Evolutionary conservation across 1,139 yeast genomes (phyloP).

Genomic region (Candida sp.): DNA sequence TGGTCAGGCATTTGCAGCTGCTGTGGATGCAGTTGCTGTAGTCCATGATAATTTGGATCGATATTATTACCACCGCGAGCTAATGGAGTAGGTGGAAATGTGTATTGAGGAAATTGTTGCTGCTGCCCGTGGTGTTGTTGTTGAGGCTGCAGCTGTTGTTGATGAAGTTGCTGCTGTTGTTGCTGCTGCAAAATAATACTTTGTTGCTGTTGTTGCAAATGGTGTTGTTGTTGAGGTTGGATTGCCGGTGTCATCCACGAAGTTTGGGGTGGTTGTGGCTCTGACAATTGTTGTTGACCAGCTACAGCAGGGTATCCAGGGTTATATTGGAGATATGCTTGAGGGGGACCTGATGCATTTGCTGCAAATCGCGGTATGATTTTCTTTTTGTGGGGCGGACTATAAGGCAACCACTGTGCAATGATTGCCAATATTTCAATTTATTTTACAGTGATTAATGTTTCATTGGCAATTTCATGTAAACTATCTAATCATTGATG

Average conservation of each 20-base stretch:
- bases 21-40: neutral
- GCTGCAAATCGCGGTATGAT: too few relatives aligned
- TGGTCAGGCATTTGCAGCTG: neutral
- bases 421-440: too few relatives aligned
- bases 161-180: slow-evolving; percentile 6
- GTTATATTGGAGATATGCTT: neutral
- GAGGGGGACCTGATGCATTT: neutral
- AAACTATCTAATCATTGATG: too few relatives aligned
- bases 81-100: neutral
- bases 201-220: neutral
- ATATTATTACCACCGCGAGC: neutral
- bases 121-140: slow-evolving; percentile 3
- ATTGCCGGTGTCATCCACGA: neutral
- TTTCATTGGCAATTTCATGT: too few relatives aligned
- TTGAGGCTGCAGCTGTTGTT: slow-evolving; percentile 2
- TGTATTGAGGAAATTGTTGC: neutral
- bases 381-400: neutral
- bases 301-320: slow-evolving; percentile 1
- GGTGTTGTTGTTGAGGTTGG: slow-evolving; percentile 1
- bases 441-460: too few relatives aligned
- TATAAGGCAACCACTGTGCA: neutral
- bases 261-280: too few relatives aligned
- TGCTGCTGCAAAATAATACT: slow-evolving; percentile 2
- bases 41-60: neutral
- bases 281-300: too few relatives aligned